Evolutionary conservation across 2,329 filamentous ascomycete genomes (phyloP).

Genomic region (Aspergillus sp.): DNA sequence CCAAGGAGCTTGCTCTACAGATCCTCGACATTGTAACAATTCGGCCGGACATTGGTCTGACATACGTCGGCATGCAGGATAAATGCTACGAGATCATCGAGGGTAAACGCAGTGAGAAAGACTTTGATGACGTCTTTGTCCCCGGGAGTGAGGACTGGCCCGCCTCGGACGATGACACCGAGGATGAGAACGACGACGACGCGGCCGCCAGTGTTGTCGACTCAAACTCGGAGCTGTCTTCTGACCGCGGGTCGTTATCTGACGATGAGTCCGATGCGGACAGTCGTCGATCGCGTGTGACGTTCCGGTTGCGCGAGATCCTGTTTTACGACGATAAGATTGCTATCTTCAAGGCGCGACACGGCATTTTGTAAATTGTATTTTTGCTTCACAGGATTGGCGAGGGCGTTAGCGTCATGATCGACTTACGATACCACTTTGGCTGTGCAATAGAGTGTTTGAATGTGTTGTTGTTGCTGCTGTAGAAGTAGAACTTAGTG

Average conservation of each 20-base stretch:
- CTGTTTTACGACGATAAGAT: slow-evolving; percentile 83
- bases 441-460: not conserved
- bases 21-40: slow-evolving; percentile 76
- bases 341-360: slow-evolving; percentile 74
- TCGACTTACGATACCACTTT: slow-evolving; percentile 21
- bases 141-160: slow-evolving; percentile 44
- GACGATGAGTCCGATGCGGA: slow-evolving; percentile 47
- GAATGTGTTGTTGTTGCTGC: not conserved
- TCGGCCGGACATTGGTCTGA: slow-evolving; percentile 71
- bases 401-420: slow-evolving; percentile 10
- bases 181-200: slow-evolving; percentile 47
- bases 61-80: slow-evolving; percentile 71
- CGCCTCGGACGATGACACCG: slow-evolving; percentile 48
- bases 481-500: not conserved
- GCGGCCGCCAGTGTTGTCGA: slow-evolving; percentile 25
- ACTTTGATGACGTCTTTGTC: slow-evolving; percentile 43
- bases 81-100: slow-evolving; percentile 85
- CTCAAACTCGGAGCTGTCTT: slow-evolving; percentile 22
- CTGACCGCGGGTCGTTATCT: slow-evolving; percentile 28
- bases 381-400: slow-evolving; percentile 1
- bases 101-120: slow-evolving; percentile 41
- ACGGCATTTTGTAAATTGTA: slow-evolving; percentile 49
- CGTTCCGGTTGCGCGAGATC: slow-evolving; percentile 71
- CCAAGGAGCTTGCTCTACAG: slow-evolving; percentile 71
- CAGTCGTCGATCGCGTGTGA: slow-evolving; percentile 34